Base-by-base conservation (phyloP, 371 early-diverging fungal genomes). In the Synchytrium microbalum region DNA sequence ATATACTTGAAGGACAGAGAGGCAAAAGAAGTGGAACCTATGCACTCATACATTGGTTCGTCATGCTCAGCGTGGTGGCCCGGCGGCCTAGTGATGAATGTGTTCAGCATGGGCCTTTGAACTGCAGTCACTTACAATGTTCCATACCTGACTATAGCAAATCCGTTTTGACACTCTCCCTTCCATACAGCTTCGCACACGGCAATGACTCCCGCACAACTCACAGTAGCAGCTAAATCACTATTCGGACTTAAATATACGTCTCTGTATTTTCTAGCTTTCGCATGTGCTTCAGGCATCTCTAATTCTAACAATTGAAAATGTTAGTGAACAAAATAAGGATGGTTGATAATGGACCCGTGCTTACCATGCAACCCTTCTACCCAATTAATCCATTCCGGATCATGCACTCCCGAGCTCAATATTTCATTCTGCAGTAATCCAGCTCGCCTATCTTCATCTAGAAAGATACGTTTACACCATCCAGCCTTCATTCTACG, bases 31-130 rank as follows among this genome's bases (percentile, higher is more conserved):
- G 23, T 51, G 51, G 23, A 14, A 51, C n/a, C n/a, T n/a, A n/a
- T n/a, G 23, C 14, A 51, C 51, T 51, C 29, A 13, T 24, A 56
- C 56, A 56, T 56, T 51, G 65, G 80, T 23, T 76, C 69, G 55
- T 86, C 80, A 0, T 69, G 61, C 64, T 90, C 91, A 0, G 96
- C 92, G 73, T 95, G 96, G 73, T 95, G 96, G 1, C 95, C 95
- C 1, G 77, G 78, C 2, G 75, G 75, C 67, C 72, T 71, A 16
- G 5, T 28, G 19, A 28, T 30, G 14, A 26, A 2, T 25, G 46
- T 46, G 1, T 26, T 28, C 27, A 5, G 8, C 27, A 1, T 53
- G 19, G 25, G 32, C 19, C n/a, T 16, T 2, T 8, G 24, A 14
- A 3, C 62, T 26, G 32, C 8, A 13, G 10, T 23, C 24, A 32